Evolutionary conservation across 352 stramenopile species (phyloP), one percentile per base, ranked within the genome.

Genomic region (Pythium folliculosum): DNA sequence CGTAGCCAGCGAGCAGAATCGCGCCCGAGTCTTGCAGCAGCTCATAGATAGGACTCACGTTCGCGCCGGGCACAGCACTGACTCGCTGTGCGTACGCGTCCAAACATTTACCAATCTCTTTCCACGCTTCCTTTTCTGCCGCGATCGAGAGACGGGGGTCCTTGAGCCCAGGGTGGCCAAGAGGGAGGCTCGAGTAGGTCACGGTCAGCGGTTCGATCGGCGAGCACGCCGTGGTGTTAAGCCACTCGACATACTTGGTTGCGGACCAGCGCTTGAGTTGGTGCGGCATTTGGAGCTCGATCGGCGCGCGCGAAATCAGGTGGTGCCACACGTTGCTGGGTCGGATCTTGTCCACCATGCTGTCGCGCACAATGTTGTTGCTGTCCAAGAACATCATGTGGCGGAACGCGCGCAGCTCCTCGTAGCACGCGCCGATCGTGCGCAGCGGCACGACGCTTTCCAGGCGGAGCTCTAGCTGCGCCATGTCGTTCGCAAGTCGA

Each of bases 321-420:
- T 96, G 84, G 52, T 96, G 88, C 86, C 88, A 96, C 52, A 96
- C 84, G 19, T 94, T 96, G 58, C 84, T 91, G 3, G 88, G 88
- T 0, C 86, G 84, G 50, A 96, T 78, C 66, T 91, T 92, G 67
- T 96, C 88, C 35, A 96, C 76, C 37, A 77, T 89, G 16, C 65
- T 72, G 63, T 96, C 88, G 1, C 86, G 78, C 16, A 90, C 63
- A 55, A 94, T 78, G 17, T 71, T 78, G 56, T 40, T 73, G 32
- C 69, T 91, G 6, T 92, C 81, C 1, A 96, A 65, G 50, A 96
- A 94, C 27, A 94, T 86, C 75, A 94, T 85, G 67, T 96, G 84
- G 9, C 85, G 83, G 58, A 94, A 92, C 21, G 86, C 86, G 6
- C 81, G 76, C 4, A 96, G 76, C 53, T 96, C 88, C 47, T 94